A percentile compares a stretch with the other conserved stretches of the same genome.
Conservation (phyloP, 2,329 filamentous ascomycete genomes). For the Gremmenia infestans region DNA sequence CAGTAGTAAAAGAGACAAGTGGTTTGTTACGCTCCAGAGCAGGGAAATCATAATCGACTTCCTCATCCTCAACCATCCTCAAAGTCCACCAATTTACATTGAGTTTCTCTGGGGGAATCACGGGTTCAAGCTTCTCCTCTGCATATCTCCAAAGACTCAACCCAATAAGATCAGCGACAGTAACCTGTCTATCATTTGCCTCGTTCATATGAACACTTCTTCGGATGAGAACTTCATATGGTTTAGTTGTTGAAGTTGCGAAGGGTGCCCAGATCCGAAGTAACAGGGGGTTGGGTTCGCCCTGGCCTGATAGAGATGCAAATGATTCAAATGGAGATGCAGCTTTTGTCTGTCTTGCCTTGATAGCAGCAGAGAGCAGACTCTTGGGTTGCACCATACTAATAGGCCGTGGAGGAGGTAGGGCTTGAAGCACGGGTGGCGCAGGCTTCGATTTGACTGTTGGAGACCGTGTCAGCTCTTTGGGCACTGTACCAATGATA, state of each 20-base stretch:
- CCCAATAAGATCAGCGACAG: conserved; percentile 76
- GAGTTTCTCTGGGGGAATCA: conserved; percentile 58
- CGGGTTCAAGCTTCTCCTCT: conserved; percentile 68
- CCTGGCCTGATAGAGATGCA: conserved; percentile 70
- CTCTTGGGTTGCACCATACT: conserved; percentile 68
- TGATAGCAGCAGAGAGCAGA: conserved; percentile 65
- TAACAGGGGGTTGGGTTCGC: conserved; percentile 69
- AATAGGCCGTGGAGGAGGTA: conserved; percentile 64
- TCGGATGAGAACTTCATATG: conserved; percentile 67
- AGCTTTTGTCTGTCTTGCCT: conserved; percentile 64
- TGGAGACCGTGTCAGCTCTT: conserved; percentile 55
- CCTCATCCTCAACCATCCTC: conserved; percentile 78
- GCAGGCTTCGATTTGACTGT: conserved; percentile 59
- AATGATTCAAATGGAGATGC: conserved; percentile 72
- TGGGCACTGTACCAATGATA: conserved; percentile 59
- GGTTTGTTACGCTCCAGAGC: conserved; percentile 69
- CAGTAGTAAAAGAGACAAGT: conserved; percentile 74
- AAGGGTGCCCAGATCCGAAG: conserved; percentile 75
- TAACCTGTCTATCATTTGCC: conserved; percentile 56
- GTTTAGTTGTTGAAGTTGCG: conserved; percentile 57
- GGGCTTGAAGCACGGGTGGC: conserved; percentile 53
- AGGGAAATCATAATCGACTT: conserved; percentile 81
- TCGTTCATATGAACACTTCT: conserved; percentile 65
- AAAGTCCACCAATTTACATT: conserved; percentile 81
- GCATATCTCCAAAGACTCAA: conserved; percentile 73